A percentile compares a stretch with the other conserved stretches of the same genome.
phyloP scores from a whole-genome alignment of 371 early-diverging fungal species.

The Mucor plumbeus region DNA sequence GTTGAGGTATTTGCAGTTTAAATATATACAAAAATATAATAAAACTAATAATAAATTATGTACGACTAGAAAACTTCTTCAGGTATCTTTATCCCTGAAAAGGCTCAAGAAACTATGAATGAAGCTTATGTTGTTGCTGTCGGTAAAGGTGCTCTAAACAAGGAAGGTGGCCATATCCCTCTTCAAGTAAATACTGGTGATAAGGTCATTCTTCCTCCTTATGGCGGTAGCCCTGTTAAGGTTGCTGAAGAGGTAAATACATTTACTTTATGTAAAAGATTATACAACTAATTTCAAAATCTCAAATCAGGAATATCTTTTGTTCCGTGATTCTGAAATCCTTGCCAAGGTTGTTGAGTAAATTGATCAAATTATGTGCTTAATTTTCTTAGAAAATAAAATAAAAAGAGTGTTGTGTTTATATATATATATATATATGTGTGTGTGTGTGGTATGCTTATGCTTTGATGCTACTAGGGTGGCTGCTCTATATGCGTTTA shows the following conservation, averaged over 20 bases:
- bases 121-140: slow-evolving; percentile 93
- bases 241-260: slow-evolving; percentile 75
- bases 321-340: slow-evolving; percentile 91
- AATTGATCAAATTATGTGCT: neutral
- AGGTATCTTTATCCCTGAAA: slow-evolving; percentile 97
- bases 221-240: slow-evolving; percentile 94
- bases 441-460: neutral
- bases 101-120: slow-evolving; percentile 95
- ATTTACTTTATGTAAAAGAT: neutral
- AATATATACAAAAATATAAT: neutral
- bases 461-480: too few relatives aligned
- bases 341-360: slow-evolving; percentile 85
- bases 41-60: neutral
- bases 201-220: slow-evolving; percentile 93
- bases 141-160: slow-evolving; percentile 89
- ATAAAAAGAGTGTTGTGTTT: neutral
- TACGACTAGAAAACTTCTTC: slow-evolving; percentile 83
- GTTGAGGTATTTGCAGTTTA: slow-evolving; percentile 69
- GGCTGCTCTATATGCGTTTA: too few relatives aligned
- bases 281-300: too few relatives aligned
- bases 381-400: neutral
- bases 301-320: slow-evolving; percentile 63
- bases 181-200: slow-evolving; percentile 89
- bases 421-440: too few relatives aligned
- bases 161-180: slow-evolving; percentile 86